These are phyloP conservation scores for Cyamopsis tetragonoloba DNA, from an alignment of 306 rosid species.

Conservation along the genomic window DNA sequence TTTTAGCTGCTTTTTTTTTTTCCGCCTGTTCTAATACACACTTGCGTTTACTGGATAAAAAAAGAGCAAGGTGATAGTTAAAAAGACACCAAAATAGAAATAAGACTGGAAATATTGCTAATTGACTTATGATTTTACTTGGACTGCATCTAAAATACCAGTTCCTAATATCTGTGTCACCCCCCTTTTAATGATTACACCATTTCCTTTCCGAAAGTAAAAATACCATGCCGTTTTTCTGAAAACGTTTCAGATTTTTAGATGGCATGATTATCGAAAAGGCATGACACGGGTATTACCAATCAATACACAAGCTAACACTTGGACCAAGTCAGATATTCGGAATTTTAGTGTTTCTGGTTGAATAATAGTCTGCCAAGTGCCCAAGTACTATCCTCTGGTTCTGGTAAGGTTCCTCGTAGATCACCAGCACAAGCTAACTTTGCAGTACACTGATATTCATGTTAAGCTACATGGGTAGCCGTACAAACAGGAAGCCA, in stretches of 20 bases:
- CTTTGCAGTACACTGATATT: not conserved
- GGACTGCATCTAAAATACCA: not conserved
- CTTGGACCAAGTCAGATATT: not conserved
- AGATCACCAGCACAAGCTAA: not conserved
- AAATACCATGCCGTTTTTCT: too few species aligned
- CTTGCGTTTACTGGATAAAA: not conserved
- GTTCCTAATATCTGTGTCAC: too few species aligned
- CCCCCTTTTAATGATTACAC: too few species aligned
- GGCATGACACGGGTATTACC: too few species aligned
- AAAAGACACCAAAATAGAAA: not conserved
- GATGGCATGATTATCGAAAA: too few species aligned
- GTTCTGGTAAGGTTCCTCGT: not conserved
- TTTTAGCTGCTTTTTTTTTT: too few species aligned
- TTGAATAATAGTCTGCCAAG: not conserved
- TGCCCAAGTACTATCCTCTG: not conserved
- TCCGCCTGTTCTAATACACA: not conserved
- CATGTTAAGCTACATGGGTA: not conserved
- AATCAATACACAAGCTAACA: not conserved
- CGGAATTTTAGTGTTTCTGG: not conserved
- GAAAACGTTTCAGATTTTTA: too few species aligned
- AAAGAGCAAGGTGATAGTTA: not conserved
- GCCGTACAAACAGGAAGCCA: not conserved
- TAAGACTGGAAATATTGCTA: not conserved
- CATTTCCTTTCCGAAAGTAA: too few species aligned
- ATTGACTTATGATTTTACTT: not conserved